Evolutionary conservation across 768 basidiomycete genomes (phyloP).

Genomic region (Neoboletus brunneissimus): DNA sequence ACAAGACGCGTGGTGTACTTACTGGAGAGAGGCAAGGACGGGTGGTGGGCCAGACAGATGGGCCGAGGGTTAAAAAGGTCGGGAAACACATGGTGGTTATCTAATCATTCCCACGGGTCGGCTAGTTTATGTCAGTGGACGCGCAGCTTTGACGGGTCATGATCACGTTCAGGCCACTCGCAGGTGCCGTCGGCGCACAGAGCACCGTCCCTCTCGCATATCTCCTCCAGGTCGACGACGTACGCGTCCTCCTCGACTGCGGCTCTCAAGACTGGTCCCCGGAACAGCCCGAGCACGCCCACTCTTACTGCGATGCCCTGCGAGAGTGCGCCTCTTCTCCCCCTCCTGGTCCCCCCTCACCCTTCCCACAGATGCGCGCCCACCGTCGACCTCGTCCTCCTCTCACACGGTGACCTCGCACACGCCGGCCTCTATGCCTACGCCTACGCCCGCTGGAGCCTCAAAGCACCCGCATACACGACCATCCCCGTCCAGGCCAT

Average conservation of each 20-base stretch:
- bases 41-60: constrained; percentile 27
- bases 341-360: constrained; percentile 3
- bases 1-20: constrained; percentile 29
- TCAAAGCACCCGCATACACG: constrained; percentile 89
- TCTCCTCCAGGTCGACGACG: constrained; percentile 91
- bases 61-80: constrained; percentile 42
- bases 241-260: constrained; percentile 90
- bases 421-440: constrained; percentile 94
- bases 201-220: constrained; percentile 71
- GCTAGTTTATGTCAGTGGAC: constrained; percentile 7
- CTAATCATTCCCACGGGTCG: constrained; percentile 31
- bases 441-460: constrained; percentile 82
- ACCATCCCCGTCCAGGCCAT: constrained; percentile 95
- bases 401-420: constrained; percentile 89
- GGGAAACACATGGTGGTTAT: constrained; percentile 34
- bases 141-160: constrained; percentile 31
- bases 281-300: constrained; percentile 38
- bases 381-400: constrained; percentile 81
- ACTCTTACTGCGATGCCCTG: constrained; percentile 61
- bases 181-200: constrained; percentile 73
- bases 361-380: constrained; percentile 60
- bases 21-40: constrained; percentile 32
- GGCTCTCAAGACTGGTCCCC: constrained; percentile 87
- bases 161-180: constrained; percentile 94
- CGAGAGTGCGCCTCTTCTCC: constrained; percentile 52